Base-by-base conservation (phyloP, 768 basidiomycete species). In the Arthromyces matolae region DNA sequence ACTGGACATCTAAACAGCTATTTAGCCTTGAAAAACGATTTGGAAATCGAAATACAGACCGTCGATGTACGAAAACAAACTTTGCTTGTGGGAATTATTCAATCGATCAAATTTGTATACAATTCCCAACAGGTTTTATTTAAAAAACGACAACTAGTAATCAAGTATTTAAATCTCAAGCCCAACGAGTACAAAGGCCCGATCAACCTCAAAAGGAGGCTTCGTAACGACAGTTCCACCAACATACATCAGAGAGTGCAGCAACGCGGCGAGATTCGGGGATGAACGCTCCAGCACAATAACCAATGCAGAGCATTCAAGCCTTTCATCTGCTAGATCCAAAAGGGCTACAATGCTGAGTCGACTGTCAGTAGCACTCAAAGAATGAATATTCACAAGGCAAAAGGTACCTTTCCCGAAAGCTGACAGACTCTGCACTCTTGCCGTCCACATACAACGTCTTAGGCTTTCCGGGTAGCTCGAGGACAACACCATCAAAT, bases 201-300 rank as follows among this genome's bases (percentile, higher is more conserved):
- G 76, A 60, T 89, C 80, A 48, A 85, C 80, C 59, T 81, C 73
- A 73, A 87, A 89, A 20, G 80, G 81, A 45, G 88, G 86, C 61
- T 81, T 84, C 45, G 89, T 88, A 42, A 94, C 83, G 44, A 94
- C 85, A 41, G 77, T 80, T 46, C 89, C 92, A 53, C 91, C 91
- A 43, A 93, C 88, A 67, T 94, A 94, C 88, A 94, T 89, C 53
- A 94, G 76, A 41, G 92, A 86, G 61, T 94, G 93, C 29, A 94
- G 72, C 47, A 93, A 71, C 59, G 82, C 80, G 56, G 84, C 79
- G 45, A 93, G 75, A 45, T 77, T 78, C 14, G 81, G 78, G 33
- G 83, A 86, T 0, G 82, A 75, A 56, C 85, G 80, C 64, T 90
- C 87, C 46, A 94, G 71, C 29, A 78, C 85, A 54, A 94, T 90